Evolutionary conservation across 306 rosid genomes (phyloP).

Genomic region (Fragaria iinumae): DNA sequence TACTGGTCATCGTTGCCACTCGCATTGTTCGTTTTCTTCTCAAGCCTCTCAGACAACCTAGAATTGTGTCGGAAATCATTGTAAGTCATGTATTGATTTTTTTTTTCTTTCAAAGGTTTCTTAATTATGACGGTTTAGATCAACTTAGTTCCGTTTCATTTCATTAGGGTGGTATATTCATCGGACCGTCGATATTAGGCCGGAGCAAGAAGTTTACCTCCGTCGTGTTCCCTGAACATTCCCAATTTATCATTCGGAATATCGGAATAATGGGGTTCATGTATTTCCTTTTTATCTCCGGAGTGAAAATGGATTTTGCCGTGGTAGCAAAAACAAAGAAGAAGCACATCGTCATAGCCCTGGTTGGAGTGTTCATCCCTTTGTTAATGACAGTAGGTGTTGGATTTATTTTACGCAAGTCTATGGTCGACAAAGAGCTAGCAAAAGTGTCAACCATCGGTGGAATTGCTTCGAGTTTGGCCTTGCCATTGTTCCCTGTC

Average conservation of each 20-base stretch:
- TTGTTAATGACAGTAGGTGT: background rate
- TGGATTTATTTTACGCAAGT: slow-evolving; percentile 36
- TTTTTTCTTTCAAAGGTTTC: background rate
- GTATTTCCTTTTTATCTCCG: slow-evolving; percentile 52
- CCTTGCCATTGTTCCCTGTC: slow-evolving; percentile 41
- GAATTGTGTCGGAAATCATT: slow-evolving; percentile 57
- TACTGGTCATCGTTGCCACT: slow-evolving; percentile 27
- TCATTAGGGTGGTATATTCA: slow-evolving; percentile 64
- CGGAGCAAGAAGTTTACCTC: slow-evolving; percentile 30
- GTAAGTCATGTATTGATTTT: slow-evolving; percentile 36
- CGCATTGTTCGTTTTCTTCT: slow-evolving; percentile 47
- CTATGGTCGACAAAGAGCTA: slow-evolving; percentile 49
- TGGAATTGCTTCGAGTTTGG: slow-evolving; percentile 34
- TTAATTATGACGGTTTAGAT: background rate
- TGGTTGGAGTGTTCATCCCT: slow-evolving; percentile 41
- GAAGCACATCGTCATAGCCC: slow-evolving; percentile 36
- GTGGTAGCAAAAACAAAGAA: slow-evolving; percentile 45
- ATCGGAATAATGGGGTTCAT: slow-evolving; percentile 66
- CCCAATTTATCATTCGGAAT: slow-evolving; percentile 39
- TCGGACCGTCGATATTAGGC: slow-evolving; percentile 76
- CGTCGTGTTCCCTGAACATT: slow-evolving; percentile 15
- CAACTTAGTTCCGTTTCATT: background rate
- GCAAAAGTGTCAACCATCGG: slow-evolving; percentile 50
- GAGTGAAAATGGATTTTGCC: slow-evolving; percentile 57
- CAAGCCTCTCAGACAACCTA: slow-evolving; percentile 72